Percentiles rank a stretch among this genome's conserved stretches.
Conservation (phyloP, 352 stramenopile genomes). For the Phytophthora melonis region DNA sequence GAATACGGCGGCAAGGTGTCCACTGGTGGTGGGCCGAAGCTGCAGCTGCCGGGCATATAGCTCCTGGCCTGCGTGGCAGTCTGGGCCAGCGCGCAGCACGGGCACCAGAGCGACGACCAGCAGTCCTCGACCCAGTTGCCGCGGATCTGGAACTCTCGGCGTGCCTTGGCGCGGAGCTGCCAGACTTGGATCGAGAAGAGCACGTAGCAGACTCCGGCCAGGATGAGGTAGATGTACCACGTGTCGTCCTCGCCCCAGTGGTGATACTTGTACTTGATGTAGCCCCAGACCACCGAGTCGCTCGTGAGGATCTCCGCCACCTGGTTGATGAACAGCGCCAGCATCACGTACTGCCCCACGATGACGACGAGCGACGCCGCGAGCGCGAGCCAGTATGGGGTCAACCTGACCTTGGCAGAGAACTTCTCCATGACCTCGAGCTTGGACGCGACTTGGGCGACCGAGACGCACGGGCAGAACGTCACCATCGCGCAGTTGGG, state of each 20-base stretch:
- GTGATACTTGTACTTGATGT: conserved; percentile 45
- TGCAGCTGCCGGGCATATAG: conserved; percentile 51
- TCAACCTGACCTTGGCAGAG: conserved; percentile 28
- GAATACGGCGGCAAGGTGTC: conserved; percentile 43
- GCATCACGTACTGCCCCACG: conserved; percentile 32
- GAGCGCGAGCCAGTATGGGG: conserved; percentile 34
- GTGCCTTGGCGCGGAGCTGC: conserved; percentile 25
- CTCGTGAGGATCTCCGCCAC: conserved; percentile 31
- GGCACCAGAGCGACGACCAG: conserved; percentile 40
- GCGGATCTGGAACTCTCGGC: conserved; percentile 19
- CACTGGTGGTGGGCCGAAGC: conserved; percentile 27
- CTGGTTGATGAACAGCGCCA: conserved; percentile 38
- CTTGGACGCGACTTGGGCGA: conserved; percentile 45
- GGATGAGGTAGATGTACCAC: conserved; percentile 39
- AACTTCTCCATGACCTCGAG: conserved; percentile 41
- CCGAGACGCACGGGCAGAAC: conserved; percentile 48
- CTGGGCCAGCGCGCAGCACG: conserved; percentile 47
- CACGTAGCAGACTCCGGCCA: conserved; percentile 29
- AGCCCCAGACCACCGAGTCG: conserved; percentile 33
- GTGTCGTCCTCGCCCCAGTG: conserved; percentile 35
- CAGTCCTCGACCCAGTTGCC: conserved; percentile 38
- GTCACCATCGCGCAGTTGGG: conserved; percentile 53
- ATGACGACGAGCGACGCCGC: conserved; percentile 28
- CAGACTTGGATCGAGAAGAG: conserved; percentile 37
- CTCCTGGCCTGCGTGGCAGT: conserved; percentile 57